These are phyloP conservation scores for Coemansia furcata DNA, from an alignment of 192 early-diverging fungal species.

Conservation along the genomic window DNA sequence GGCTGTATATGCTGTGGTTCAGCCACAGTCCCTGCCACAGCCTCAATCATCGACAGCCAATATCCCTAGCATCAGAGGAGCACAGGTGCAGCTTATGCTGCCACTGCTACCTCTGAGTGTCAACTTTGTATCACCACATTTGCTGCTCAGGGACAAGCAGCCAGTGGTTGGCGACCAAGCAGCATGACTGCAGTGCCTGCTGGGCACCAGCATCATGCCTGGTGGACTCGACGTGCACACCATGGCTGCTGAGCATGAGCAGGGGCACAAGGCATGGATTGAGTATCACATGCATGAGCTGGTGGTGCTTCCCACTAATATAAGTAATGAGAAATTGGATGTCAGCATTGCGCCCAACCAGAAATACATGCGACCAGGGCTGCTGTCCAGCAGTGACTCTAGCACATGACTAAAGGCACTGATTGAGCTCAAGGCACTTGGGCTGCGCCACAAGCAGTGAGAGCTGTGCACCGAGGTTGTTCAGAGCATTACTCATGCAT, in stretches of 20 bases:
- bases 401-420: constrained; percentile 72
- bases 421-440: constrained; percentile 86
- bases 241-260: constrained; percentile 76
- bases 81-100: constrained; percentile 32
- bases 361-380: constrained; percentile 23
- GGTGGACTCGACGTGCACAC: constrained; percentile 77
- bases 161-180: constrained; percentile 41
- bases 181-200: constrained; percentile 62
- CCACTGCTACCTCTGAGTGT: constrained; percentile 33
- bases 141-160: constrained; percentile 59
- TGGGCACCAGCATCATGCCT: constrained; percentile 72
- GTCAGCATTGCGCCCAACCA: constrained; percentile 6
- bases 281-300: constrained; percentile 78
- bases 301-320: constrained; percentile 62
- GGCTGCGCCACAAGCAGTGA: constrained; percentile 76
- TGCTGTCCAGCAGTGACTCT: constrained; percentile 23
- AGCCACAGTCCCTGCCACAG: too few species aligned
- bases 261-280: constrained; percentile 65
- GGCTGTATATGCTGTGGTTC: constrained; percentile 41
- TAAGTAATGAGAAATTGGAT: constrained; percentile 58
- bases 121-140: constrained; percentile 54
- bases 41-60: background rate
- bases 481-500: constrained; percentile 65
- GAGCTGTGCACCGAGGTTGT: constrained; percentile 73
- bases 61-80: background rate